phyloP scores from a whole-genome alignment of 768 basidiomycete species.

The Trichaptum fuscoviolaceum region DNA sequence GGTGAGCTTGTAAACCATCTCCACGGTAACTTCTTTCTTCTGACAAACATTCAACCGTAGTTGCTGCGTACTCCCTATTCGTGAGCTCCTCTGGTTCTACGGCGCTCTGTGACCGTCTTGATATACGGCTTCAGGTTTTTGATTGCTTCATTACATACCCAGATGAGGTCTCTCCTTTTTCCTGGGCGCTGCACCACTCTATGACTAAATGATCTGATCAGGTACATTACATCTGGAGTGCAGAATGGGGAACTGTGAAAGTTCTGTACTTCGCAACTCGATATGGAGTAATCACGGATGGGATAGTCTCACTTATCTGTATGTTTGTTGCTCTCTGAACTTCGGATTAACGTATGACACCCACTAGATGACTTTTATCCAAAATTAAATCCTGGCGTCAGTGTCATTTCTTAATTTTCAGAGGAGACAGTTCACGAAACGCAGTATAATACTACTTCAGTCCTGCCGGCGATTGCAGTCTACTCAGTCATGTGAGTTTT shows the following conservation, averaged over 20 bases:
- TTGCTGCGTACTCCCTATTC: neutral
- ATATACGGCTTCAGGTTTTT: neutral
- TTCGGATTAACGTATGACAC: neutral
- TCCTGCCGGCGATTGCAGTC: neutral
- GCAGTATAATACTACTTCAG: neutral
- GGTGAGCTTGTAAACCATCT: neutral
- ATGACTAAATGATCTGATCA: neutral
- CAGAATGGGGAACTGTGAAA: neutral
- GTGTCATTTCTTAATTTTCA: neutral
- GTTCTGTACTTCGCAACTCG: neutral
- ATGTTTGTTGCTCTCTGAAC: neutral
- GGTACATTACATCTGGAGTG: neutral
- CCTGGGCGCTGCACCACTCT: neutral
- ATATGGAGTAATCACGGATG: neutral
- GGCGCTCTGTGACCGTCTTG: neutral
- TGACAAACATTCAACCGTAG: neutral
- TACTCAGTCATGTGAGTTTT: neutral
- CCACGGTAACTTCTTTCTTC: neutral
- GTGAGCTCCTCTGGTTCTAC: neutral
- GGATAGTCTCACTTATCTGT: neutral
- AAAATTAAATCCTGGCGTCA: neutral
- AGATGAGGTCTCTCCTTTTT: neutral
- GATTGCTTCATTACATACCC: neutral
- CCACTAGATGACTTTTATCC: neutral
- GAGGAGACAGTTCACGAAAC: neutral